These are phyloP conservation scores for Moesziomyces aphidis DNA, from an alignment of 1,284 basidiomycete genomes.

Conservation along the genomic window DNA sequence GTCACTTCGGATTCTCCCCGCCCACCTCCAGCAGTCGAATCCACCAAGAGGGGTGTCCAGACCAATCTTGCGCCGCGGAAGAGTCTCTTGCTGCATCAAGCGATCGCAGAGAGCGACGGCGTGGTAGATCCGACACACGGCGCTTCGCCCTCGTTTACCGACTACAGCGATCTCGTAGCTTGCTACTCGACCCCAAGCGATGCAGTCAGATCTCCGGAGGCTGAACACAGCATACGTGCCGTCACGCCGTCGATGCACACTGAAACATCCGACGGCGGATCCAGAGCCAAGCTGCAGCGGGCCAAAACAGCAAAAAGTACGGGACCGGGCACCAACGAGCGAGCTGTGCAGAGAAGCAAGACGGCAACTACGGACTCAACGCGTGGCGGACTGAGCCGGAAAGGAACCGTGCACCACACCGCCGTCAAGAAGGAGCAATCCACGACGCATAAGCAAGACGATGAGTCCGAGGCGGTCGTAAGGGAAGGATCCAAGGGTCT, in stretches of 20 bases:
- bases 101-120: constrained; percentile 2
- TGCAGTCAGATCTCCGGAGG: constrained; percentile 1
- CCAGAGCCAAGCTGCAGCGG: constrained; percentile 28
- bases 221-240: constrained; percentile 1
- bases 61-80: constrained; percentile 10
- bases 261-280: background rate
- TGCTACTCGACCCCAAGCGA: constrained; percentile 40
- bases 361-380: constrained; percentile 15
- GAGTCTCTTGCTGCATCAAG: constrained; percentile 23
- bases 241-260: background rate
- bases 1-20: too few species aligned
- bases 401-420: constrained; percentile 20
- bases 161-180: constrained; percentile 35
- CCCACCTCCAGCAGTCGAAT: too few species aligned
- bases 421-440: background rate
- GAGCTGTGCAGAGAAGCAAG: constrained; percentile 24
- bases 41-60: background rate
- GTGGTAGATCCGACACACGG: background rate
- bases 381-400: constrained; percentile 6
- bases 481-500: background rate
- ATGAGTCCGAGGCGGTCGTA: background rate
- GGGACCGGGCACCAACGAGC: background rate
- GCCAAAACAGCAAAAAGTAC: constrained; percentile 24
- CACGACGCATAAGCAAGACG: too few species aligned
- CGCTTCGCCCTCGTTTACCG: constrained; percentile 20